phyloP scores from a whole-genome alignment of 169 alveolate species.

The Cryptosporidium xiaoi region DNA sequence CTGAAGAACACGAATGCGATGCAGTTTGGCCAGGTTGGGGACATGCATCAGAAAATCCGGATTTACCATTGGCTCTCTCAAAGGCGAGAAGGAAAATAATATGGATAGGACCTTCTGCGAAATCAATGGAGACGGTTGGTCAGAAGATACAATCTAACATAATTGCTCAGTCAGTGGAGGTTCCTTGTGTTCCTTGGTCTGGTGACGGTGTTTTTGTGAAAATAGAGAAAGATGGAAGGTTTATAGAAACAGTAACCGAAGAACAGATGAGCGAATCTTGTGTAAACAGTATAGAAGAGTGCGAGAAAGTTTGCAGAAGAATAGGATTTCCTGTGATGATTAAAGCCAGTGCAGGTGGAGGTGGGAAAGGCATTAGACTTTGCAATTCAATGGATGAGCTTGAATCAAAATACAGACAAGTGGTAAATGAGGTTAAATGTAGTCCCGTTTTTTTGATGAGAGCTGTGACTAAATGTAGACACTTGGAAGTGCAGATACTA shows the following conservation, averaged over 20 bases:
- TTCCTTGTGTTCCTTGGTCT: constrained; percentile 92
- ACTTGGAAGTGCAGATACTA: constrained; percentile 90
- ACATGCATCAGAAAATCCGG: constrained; percentile 92
- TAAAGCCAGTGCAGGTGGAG: constrained; percentile 96
- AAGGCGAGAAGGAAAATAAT: constrained; percentile 83
- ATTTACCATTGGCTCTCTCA: constrained; percentile 84
- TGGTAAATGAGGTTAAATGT: constrained; percentile 74
- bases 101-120: constrained; percentile 91
- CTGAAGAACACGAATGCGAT: constrained; percentile 84
- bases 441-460: constrained; percentile 70
- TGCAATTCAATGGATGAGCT: constrained; percentile 80
- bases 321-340: constrained; percentile 96
- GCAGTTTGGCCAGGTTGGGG: constrained; percentile 98
- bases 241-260: constrained; percentile 63
- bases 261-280: constrained; percentile 75
- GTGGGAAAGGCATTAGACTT: constrained; percentile 94
- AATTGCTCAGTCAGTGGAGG: constrained; percentile 92
- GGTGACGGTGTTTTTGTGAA: constrained; percentile 83
- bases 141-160: constrained; percentile 92
- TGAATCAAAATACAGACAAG: constrained; percentile 80
- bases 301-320: constrained; percentile 84
- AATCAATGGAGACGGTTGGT: constrained; percentile 91
- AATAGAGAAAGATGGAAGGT: constrained; percentile 62
- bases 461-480: constrained; percentile 77
- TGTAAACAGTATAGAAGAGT: constrained; percentile 83